Conservation (phyloP, 2,329 filamentous ascomycete genomes). For the Ophioceras dolichostomum region DNA sequence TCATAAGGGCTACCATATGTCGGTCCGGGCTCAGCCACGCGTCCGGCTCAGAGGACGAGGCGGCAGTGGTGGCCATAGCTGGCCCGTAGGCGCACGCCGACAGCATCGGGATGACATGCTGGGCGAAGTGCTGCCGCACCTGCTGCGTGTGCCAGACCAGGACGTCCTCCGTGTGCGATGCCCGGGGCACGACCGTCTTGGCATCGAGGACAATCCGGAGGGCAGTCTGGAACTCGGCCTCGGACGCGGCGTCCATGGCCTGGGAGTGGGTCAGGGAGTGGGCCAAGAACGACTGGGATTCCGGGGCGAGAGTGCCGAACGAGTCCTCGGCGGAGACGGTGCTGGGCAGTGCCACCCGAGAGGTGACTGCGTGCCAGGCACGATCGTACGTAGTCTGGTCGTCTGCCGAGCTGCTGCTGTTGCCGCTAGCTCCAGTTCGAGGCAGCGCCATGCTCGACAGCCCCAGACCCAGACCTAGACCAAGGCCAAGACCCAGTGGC, state of each 20-base stretch:
- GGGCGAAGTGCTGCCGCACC: conserved; percentile 46
- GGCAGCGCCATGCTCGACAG: neutral
- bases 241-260: conserved; percentile 14
- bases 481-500: neutral
- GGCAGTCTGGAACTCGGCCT: conserved; percentile 35
- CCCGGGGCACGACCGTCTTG: conserved; percentile 29
- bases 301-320: conserved; percentile 33
- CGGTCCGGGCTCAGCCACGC: conserved; percentile 20
- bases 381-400: conserved; percentile 47
- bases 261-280: conserved; percentile 20
- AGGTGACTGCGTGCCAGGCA: conserved; percentile 51
- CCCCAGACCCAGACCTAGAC: neutral
- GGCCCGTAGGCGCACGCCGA: conserved; percentile 23
- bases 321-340: conserved; percentile 42
- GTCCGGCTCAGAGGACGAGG: conserved; percentile 1
- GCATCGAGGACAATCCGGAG: conserved; percentile 41
- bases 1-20: conserved; percentile 31
- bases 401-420: conserved; percentile 15
- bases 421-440: neutral
- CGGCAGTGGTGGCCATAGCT: neutral
- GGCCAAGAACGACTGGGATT: conserved; percentile 19
- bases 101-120: conserved; percentile 45
- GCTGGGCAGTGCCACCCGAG: conserved; percentile 41
- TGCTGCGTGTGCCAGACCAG: conserved; percentile 49
- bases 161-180: conserved; percentile 41